Base-by-base conservation (phyloP, 169 alveolate genomes). In the Cryptosporidium felis region DNA sequence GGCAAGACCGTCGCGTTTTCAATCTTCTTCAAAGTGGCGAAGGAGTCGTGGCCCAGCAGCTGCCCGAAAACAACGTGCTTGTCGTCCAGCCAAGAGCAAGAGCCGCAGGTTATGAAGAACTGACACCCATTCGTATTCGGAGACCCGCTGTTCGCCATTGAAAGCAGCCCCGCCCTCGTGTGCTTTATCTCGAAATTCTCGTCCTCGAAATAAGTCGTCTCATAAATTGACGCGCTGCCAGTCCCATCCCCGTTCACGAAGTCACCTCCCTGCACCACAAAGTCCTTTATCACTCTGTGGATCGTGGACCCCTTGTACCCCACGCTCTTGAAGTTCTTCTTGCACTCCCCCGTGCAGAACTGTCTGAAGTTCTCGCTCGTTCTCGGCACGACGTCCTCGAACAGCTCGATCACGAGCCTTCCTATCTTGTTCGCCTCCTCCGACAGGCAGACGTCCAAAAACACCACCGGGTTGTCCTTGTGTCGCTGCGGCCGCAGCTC, bases 221-320 rank as follows among this genome's bases (percentile, higher is more conserved):
- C 99, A 88, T 96, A 97, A 58, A 97, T 97, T 45, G 96, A 89
- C 56, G 91, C 89, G 58, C 98, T 96, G 2, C 99, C 99, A 51
- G 98, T 96, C 36, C 99, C 99, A 91, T 96, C 97, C 26, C 94
- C 93, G 74, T 92, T 92, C 14, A 96, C 96, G 79, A 96, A 94
- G 81, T 97, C 99, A n/a, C 99, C 99, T 49, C 99, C 99, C 90
- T 97, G 97, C 65, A 94, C 90, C 98, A 98, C 97, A 89, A 96
- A 97, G 41, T 95, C 97, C 14, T 95, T 94, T n/a, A 97, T 97
- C 18, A 98, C 93, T 82, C 99, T 94, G 81, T 96, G 99, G 90
- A 97, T 96, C 0, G 82, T 65, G 36, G 96, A 90, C 12, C 95
- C 96, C 81, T 96, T 96, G 90, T 93, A 97, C 74, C 98, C 98